Evolutionary conservation across 768 basidiomycete genomes (phyloP), one percentile per base, ranked within the genome.

Genomic region (Mycena sanguinolenta): DNA sequence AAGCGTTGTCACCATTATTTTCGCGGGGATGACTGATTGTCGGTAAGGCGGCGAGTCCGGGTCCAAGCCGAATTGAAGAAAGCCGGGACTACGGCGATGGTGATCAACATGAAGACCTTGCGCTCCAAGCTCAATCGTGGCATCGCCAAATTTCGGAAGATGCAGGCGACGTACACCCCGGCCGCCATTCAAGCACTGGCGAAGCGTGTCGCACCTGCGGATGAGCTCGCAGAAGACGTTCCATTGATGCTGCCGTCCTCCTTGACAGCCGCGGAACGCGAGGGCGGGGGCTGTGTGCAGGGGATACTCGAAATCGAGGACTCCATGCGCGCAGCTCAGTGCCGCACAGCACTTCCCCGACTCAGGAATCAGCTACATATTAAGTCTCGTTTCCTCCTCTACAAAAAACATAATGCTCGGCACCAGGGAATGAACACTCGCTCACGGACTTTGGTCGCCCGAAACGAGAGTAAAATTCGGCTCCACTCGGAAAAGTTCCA

Each of bases 381-480:
- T 42, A 65, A 65, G 64, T 46, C 54, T 0, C 49, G 64, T 0
- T 17, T 67, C 1, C 50, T 67, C 3, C 2, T 52, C 4, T 67
- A 67, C 49, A 67, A 67, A 50, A 59, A 53, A 30, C 12, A 19
- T 3, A 27, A 72, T 10, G 21, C 50, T 12, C 59, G 58, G 17
- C 61, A 65, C 17, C 73, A 74, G 19, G 52, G 54, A 0, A n/a
- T 50, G 12, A 69, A 65, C 14, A 75, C 74, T 0, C 32, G 62
- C 0, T 60, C 73, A 0, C 63, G 58, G 13, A 70, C 55, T 14
- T 23, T 67, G 7, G 34, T 75, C 10, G 32, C 44, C 2, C 49
- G 67, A 12, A 65, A 69, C 39, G 60, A 74, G n/a, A 59, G 38
- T 39, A 75, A 70, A 49, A 63, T 72, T 14, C 23, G 58, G 10